Evolutionary conservation across 2,329 filamentous ascomycete genomes (phyloP), one percentile per base, ranked within the genome.

Genomic region (Capronia americana): DNA sequence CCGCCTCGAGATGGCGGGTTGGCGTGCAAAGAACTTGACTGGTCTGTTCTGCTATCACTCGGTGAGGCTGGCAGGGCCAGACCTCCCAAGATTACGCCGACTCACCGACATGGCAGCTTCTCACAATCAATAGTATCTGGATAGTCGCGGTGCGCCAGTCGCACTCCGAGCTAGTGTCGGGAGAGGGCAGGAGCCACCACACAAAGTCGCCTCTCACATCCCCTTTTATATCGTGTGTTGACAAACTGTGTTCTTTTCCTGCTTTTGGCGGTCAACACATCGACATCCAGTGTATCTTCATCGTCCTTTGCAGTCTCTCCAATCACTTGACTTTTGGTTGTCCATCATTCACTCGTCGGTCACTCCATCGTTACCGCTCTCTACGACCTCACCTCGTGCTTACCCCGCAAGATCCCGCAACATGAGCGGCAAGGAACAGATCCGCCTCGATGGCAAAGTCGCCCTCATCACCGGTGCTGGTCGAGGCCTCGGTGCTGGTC

Each of bases 381-480:
- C 50, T 38, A 14, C 56, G 24, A 17, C 44, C 53, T 53, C 55
- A 53, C 63, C 24, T 44, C 46, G 28, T 55, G 41, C 54, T 59
- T 57, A 63, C 20, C 56, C 38, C 48, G 20, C 50, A 34, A 20
- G 10, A 17, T 30, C 24, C 23, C 57, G 14, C 34, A 63, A 64
- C 53, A 70, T 70, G 69, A 63, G 60, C 50, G 46, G 66, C 50
- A 61, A 62, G 61, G 54, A 59, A 41, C 63, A 67, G 48, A 71
- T 71, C 65, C 70, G 68, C 53, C 70, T 74, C 70, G 73, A 67
- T 26, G 77, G 77, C 65, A 80, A 79, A 71, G 77, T 80, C 46
- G 78, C 77, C 57, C 66, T 79, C 7, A 75, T 80, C 63, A 79
- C 78, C 11, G 76, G 76, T 60, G 75, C 76, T 14, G 74, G 75